phyloP scores from a whole-genome alignment of 2,329 filamentous ascomycete genomes.

The Basipetospora chlamydospora region DNA sequence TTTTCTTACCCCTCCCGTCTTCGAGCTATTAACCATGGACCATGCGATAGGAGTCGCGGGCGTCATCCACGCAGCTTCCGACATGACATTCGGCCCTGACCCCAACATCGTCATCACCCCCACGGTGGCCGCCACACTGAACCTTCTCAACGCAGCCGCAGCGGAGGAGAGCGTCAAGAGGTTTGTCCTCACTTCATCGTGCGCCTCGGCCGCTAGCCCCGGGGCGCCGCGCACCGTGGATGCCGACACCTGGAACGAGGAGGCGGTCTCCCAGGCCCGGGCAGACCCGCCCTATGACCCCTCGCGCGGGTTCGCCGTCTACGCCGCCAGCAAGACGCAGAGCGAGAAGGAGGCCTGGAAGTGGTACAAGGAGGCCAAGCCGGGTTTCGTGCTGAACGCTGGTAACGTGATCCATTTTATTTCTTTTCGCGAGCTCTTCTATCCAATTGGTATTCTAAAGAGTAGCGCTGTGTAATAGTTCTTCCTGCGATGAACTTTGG shows the following conservation, averaged over 20 bases:
- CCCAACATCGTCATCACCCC: slow-evolving; percentile 23
- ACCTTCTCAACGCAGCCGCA: slow-evolving; percentile 20
- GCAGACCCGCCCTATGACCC: slow-evolving; percentile 16
- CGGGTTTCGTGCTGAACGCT: slow-evolving; percentile 10
- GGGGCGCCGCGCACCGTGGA: slow-evolving; percentile 7
- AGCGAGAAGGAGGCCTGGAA: slow-evolving; percentile 21
- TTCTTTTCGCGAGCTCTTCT: background rate
- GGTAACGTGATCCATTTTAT: background rate
- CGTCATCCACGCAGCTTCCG: slow-evolving; percentile 23
- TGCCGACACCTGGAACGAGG: slow-evolving; percentile 20
- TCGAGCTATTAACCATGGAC: no score
- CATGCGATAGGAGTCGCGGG: slow-evolving; percentile 12
- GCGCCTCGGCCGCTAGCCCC: slow-evolving; percentile 11
- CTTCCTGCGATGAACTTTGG: slow-evolving; percentile 13
- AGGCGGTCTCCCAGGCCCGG: slow-evolving; percentile 16
- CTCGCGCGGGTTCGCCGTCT: slow-evolving; percentile 14
- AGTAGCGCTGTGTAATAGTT: slow-evolving; percentile 9
- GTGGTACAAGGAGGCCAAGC: slow-evolving; percentile 18
- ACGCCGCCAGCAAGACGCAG: slow-evolving; percentile 21
- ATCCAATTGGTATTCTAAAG: slow-evolving; percentile 7
- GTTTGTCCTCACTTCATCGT: slow-evolving; percentile 25
- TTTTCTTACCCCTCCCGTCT: no score
- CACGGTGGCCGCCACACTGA: slow-evolving; percentile 14
- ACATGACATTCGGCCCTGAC: slow-evolving; percentile 19
- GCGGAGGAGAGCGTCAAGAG: slow-evolving; percentile 20